Percentiles rank a stretch among this genome's conserved stretches.
Conservation (phyloP, 2,329 filamentous ascomycete genomes). For the Talaromyces sp. region DNA sequence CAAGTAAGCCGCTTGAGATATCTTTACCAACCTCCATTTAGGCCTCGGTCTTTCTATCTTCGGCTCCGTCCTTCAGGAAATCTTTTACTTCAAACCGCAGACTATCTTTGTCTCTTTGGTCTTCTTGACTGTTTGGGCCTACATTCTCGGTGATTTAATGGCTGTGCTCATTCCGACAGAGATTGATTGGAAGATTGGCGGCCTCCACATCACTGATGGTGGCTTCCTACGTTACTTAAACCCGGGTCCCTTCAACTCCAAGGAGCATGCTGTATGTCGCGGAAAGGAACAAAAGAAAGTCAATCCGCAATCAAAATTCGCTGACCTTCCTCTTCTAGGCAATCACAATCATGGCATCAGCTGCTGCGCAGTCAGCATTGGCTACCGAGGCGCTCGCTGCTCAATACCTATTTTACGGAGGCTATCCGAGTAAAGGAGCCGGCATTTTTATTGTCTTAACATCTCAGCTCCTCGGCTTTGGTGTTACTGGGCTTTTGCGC, state of each 20-base stretch:
- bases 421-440: slow-evolving; percentile 37
- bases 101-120: slow-evolving; percentile 44
- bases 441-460: slow-evolving; percentile 48
- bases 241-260: slow-evolving; percentile 38
- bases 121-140: slow-evolving; percentile 46
- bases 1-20: not conserved
- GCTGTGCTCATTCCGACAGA: slow-evolving; percentile 34
- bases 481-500: slow-evolving; percentile 49
- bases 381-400: slow-evolving; percentile 44
- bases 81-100: slow-evolving; percentile 42
- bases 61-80: slow-evolving; percentile 42
- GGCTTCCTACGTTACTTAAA: slow-evolving; percentile 33
- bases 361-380: slow-evolving; percentile 34
- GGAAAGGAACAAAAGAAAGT: not conserved
- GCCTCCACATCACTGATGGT: slow-evolving; percentile 6
- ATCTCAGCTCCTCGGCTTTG: slow-evolving; percentile 51
- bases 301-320: not conserved
- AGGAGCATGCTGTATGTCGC: slow-evolving; percentile 29
- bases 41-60: slow-evolving; percentile 35
- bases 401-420: slow-evolving; percentile 48
- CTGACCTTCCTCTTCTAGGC: not conserved
- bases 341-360: slow-evolving; percentile 44
- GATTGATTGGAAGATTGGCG: slow-evolving; percentile 25
- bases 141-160: slow-evolving; percentile 43
- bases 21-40: slow-evolving; percentile 1